Evolutionary conservation across 2,329 filamentous ascomycete species (phyloP).

Genomic region (Orbilia quercus): DNA sequence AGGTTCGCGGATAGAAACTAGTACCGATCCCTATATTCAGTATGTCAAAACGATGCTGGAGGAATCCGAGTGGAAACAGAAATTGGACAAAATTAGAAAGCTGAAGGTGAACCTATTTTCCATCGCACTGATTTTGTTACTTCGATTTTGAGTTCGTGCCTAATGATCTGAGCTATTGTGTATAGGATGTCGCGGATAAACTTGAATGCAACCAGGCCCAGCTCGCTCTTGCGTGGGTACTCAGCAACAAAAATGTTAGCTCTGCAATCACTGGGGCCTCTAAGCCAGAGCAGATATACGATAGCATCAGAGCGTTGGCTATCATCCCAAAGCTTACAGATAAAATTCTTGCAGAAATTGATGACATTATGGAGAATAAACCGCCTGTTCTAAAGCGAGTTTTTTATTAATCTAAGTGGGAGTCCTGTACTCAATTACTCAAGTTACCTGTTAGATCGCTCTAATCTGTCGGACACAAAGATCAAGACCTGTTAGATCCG

Average conservation of each 20-base stretch:
- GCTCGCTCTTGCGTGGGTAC: slow-evolving; percentile 72
- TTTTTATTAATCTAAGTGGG: slow-evolving; percentile 46
- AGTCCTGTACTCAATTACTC: too few species aligned
- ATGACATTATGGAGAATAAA: slow-evolving; percentile 71
- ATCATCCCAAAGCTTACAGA: slow-evolving; percentile 70
- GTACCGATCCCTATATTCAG: slow-evolving; percentile 70
- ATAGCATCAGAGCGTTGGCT: slow-evolving; percentile 70
- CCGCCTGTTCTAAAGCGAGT: slow-evolving; percentile 61
- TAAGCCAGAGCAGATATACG: slow-evolving; percentile 70
- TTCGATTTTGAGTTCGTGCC: too few species aligned
- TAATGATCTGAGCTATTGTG: slow-evolving; percentile 35
- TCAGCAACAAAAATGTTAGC: slow-evolving; percentile 72
- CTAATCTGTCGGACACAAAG: too few species aligned
- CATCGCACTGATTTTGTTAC: not conserved
- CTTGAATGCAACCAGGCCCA: slow-evolving; percentile 71
- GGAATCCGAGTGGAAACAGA: slow-evolving; percentile 47
- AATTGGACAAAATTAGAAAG: slow-evolving; percentile 58
- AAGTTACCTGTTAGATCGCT: too few species aligned
- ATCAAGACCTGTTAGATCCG: too few species aligned
- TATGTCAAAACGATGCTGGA: slow-evolving; percentile 62
- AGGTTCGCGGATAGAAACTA: slow-evolving; percentile 70
- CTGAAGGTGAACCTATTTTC: slow-evolving; percentile 19
- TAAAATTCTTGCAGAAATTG: slow-evolving; percentile 72
- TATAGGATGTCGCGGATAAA: slow-evolving; percentile 73
- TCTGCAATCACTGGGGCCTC: slow-evolving; percentile 73